These are phyloP conservation scores for Fragaria vesca DNA, from an alignment of 306 rosid genomes.

Conservation along the genomic window DNA sequence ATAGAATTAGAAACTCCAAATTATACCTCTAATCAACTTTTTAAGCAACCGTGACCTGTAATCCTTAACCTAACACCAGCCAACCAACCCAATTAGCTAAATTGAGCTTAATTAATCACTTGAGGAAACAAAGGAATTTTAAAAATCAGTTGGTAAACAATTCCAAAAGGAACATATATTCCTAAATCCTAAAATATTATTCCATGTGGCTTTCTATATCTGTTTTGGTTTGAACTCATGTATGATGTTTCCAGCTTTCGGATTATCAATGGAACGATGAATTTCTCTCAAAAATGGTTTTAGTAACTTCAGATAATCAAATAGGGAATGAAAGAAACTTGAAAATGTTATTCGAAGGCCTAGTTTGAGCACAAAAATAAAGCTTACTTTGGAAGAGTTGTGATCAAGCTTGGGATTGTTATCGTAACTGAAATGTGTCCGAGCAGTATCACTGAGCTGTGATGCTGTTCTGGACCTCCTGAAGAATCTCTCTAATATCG, in stretches of 20 bases:
- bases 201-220: conserved; percentile 2
- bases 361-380: not conserved
- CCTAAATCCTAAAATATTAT: not conserved
- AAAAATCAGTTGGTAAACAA: not conserved
- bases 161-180: not conserved
- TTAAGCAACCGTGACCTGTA: conserved; percentile 3
- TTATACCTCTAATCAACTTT: not conserved
- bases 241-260: not conserved
- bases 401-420: conserved; percentile 31
- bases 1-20: conserved; percentile 5
- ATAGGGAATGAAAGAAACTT: not conserved
- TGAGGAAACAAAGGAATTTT: not conserved
- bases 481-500: conserved; percentile 66
- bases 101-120: not conserved
- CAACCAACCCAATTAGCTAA: conserved; percentile 3
- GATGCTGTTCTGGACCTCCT: conserved; percentile 46
- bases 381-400: conserved; percentile 51
- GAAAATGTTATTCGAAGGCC: not conserved
- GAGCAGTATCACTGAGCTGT: conserved; percentile 11
- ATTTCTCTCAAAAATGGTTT: not conserved
- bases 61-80: conserved; percentile 10
- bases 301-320: not conserved
- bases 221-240: not conserved
- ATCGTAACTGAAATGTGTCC: conserved; percentile 23
- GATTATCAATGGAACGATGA: not conserved